These are phyloP conservation scores for Ganoderma meredithae DNA, from an alignment of 1,284 basidiomycete genomes.

Conservation along the genomic window DNA sequence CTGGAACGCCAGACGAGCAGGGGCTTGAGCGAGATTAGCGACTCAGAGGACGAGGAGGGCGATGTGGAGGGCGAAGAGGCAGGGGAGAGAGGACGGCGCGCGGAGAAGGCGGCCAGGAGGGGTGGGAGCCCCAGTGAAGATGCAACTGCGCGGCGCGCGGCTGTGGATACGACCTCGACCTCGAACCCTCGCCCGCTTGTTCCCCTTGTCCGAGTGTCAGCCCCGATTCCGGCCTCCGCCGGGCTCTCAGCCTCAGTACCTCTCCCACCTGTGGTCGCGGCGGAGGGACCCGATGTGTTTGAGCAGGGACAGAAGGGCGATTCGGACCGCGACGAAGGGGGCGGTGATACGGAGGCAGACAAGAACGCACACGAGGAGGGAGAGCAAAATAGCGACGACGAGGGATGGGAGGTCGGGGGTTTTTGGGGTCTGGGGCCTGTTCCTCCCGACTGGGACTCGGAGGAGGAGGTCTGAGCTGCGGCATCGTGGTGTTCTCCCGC, in stretches of 20 bases:
- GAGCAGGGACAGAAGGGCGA: not conserved
- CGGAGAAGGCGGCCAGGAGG: not conserved
- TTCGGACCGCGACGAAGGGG: not conserved
- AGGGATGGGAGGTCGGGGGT: slow-evolving; percentile 14
- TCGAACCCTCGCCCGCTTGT: not conserved
- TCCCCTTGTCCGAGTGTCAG: not conserved
- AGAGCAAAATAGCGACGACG: slow-evolving; percentile 17
- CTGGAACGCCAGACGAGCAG: slow-evolving; percentile 40
- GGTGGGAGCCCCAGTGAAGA: slow-evolving; percentile 7
- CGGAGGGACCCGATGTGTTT: slow-evolving; percentile 7
- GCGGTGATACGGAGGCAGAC: not conserved
- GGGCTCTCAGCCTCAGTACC: not conserved
- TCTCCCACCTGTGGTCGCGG: slow-evolving; percentile 11
- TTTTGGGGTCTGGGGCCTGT: slow-evolving; percentile 2
- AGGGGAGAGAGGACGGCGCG: slow-evolving; percentile 6
- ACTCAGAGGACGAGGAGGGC: slow-evolving; percentile 31
- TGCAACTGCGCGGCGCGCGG: slow-evolving; percentile 6
- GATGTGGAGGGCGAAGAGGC: slow-evolving; percentile 15
- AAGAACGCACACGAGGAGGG: not conserved
- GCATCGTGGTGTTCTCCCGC: not conserved
- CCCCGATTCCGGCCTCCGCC: not conserved
- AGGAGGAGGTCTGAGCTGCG: slow-evolving; percentile 14
- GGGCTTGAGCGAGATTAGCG: slow-evolving; percentile 37
- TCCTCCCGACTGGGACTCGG: slow-evolving; percentile 15
- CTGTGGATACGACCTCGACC: not conserved